Conservation (phyloP, 495 filamentous ascomycete genomes). For the Penicillium egyptiacum region DNA sequence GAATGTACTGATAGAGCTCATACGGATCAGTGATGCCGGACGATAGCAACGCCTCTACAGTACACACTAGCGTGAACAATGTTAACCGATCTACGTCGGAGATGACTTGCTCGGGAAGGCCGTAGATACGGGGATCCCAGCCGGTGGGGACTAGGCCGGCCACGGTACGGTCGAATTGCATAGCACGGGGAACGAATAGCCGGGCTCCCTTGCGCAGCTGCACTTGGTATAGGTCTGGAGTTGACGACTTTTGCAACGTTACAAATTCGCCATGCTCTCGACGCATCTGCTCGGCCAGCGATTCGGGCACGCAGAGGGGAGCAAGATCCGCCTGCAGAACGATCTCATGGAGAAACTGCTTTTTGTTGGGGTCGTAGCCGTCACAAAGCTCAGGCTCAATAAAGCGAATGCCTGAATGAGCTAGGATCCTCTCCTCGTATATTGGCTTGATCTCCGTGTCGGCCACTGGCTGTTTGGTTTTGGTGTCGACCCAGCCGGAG, state of each 20-base stretch:
- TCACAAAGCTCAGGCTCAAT: slow-evolving; percentile 97
- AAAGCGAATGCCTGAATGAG: slow-evolving; percentile 96
- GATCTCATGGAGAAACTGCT: slow-evolving; percentile 94
- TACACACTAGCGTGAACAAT: slow-evolving; percentile 88
- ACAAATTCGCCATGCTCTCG: slow-evolving; percentile 94
- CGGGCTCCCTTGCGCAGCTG: slow-evolving; percentile 90
- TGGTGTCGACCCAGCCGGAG: slow-evolving; percentile 93
- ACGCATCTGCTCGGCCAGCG: slow-evolving; percentile 95
- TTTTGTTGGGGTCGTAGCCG: slow-evolving; percentile 96
- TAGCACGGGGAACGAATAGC: slow-evolving; percentile 90
- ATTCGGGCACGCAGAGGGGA: slow-evolving; percentile 93
- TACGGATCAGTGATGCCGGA: slow-evolving; percentile 97
- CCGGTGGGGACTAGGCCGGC: slow-evolving; percentile 95
- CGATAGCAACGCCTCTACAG: slow-evolving; percentile 82
- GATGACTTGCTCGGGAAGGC: slow-evolving; percentile 95
- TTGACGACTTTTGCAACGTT: slow-evolving; percentile 91
- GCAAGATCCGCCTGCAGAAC: slow-evolving; percentile 94
- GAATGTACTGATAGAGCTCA: slow-evolving; percentile 99
- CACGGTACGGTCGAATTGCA: slow-evolving; percentile 92
- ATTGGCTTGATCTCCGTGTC: slow-evolving; percentile 95
- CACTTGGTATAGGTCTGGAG: slow-evolving; percentile 89
- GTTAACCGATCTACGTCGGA: slow-evolving; percentile 95
- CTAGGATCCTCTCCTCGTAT: slow-evolving; percentile 93
- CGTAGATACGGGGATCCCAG: slow-evolving; percentile 92
- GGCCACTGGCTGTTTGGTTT: slow-evolving; percentile 90